Conservation (phyloP, 2,329 filamentous ascomycete genomes). For the Plectosphaerella plurivora region DNA sequence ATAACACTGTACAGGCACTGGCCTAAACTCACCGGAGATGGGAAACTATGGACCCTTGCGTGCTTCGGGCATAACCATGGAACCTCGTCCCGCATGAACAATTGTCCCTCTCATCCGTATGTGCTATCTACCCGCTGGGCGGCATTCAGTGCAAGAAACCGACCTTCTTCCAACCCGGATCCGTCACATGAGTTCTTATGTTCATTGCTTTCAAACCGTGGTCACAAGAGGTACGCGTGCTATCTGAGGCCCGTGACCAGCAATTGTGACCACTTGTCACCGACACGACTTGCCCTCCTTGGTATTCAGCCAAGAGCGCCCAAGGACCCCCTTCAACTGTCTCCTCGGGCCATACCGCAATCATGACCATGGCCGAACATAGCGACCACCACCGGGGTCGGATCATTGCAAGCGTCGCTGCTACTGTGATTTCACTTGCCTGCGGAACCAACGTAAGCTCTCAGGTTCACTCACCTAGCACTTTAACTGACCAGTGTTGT, state of each 20-base stretch:
- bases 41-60: background rate
- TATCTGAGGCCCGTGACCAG: background rate
- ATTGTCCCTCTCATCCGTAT: too few relatives aligned
- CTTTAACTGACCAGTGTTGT: background rate
- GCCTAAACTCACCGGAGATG: too few relatives aligned
- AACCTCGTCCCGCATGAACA: background rate
- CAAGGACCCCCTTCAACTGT: background rate
- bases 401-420: constrained; percentile 77
- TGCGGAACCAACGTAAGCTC: constrained; percentile 85
- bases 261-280: background rate
- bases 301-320: background rate
- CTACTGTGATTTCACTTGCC: constrained; percentile 78
- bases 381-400: constrained; percentile 55
- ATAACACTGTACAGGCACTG: background rate
- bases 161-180: too few relatives aligned
- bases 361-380: constrained; percentile 16
- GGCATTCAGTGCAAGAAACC: too few relatives aligned
- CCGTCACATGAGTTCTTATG: too few relatives aligned
- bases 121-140: too few relatives aligned
- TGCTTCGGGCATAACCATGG: background rate
- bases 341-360: background rate
- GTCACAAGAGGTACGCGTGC: too few relatives aligned
- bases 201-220: too few relatives aligned
- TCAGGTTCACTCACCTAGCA: background rate
- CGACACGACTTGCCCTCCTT: background rate